A percentile compares a stretch with the other conserved stretches of the same genome.
Conservation (phyloP, 306 rosid genomes). For the Fragaria nilgerrensis region DNA sequence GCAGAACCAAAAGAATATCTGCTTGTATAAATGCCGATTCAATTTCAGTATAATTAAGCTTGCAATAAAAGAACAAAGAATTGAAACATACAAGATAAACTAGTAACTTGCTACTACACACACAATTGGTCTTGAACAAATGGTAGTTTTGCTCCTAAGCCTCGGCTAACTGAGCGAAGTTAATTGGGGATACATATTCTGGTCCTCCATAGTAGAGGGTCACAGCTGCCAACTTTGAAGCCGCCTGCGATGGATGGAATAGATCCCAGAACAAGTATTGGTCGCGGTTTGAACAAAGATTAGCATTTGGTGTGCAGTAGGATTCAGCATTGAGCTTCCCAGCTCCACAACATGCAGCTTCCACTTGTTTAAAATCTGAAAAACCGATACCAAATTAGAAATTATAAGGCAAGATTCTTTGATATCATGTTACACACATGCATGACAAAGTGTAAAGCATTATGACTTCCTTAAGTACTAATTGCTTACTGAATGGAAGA, state of each 20-base stretch:
- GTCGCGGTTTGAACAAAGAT: not conserved
- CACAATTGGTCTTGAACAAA: too few relatives aligned
- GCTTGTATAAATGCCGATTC: too few relatives aligned
- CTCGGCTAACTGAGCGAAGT: constrained; percentile 24
- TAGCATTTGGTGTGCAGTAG: constrained; percentile 3
- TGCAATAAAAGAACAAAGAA: too few relatives aligned
- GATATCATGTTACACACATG: too few relatives aligned
- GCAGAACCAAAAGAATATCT: too few relatives aligned
- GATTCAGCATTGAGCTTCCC: constrained; percentile 29
- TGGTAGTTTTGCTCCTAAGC: not conserved
- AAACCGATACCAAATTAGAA: not conserved
- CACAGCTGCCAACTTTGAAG: constrained; percentile 23
- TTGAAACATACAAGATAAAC: too few relatives aligned
- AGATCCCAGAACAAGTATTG: constrained; percentile 32
- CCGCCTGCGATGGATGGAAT: constrained; percentile 27
- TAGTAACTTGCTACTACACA: too few relatives aligned
- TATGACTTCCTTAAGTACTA: too few relatives aligned
- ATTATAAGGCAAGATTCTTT: not conserved
- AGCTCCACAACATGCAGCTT: constrained; percentile 29
- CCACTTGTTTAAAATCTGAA: constrained; percentile 24
- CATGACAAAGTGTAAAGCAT: too few relatives aligned
- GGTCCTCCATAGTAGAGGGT: constrained; percentile 19
- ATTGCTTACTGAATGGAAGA: constrained; percentile 18
- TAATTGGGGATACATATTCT: constrained; percentile 29
- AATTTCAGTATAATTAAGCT: too few relatives aligned